Conservation (phyloP, 2,329 filamentous ascomycete genomes). For the Aspergillus arachidicola region DNA sequence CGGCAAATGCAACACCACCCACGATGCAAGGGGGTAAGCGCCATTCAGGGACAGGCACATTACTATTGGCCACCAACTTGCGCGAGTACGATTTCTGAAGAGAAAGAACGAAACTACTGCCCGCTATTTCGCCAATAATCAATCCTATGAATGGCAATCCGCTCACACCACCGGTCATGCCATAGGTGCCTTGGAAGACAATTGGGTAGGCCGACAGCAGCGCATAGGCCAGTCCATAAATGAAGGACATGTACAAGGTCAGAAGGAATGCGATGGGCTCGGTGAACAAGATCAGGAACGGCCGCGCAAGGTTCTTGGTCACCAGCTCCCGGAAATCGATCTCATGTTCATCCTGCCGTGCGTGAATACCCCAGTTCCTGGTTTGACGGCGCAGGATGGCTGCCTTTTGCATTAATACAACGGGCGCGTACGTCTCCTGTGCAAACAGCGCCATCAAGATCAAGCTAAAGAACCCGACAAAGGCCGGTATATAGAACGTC, state of each 20-base stretch:
- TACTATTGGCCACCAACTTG: constrained; percentile 23
- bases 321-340: constrained; percentile 21
- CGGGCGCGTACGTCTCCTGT: constrained; percentile 56
- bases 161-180: constrained; percentile 18
- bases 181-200: constrained; percentile 22
- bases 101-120: constrained; percentile 20
- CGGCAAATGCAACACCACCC: constrained; percentile 23
- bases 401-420: constrained; percentile 22
- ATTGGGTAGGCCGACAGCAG: constrained; percentile 26
- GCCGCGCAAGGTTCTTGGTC: constrained; percentile 25
- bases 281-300: constrained; percentile 23
- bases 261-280: constrained; percentile 29
- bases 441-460: constrained; percentile 41
- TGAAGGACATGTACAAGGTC: constrained; percentile 29
- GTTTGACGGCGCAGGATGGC: constrained; percentile 24
- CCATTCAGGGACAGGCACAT: constrained; percentile 27
- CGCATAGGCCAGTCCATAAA: constrained; percentile 26
- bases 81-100: constrained; percentile 18
- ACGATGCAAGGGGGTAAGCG: constrained; percentile 26
- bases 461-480: constrained; percentile 54
- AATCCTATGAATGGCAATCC: constrained; percentile 25
- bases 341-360: constrained; percentile 25
- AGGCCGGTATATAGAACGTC: constrained; percentile 51
- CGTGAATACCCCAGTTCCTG: constrained; percentile 26
- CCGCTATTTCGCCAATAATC: constrained; percentile 22